Base-by-base conservation (phyloP, 257 asterid species). In the Solanum rostratum region DNA sequence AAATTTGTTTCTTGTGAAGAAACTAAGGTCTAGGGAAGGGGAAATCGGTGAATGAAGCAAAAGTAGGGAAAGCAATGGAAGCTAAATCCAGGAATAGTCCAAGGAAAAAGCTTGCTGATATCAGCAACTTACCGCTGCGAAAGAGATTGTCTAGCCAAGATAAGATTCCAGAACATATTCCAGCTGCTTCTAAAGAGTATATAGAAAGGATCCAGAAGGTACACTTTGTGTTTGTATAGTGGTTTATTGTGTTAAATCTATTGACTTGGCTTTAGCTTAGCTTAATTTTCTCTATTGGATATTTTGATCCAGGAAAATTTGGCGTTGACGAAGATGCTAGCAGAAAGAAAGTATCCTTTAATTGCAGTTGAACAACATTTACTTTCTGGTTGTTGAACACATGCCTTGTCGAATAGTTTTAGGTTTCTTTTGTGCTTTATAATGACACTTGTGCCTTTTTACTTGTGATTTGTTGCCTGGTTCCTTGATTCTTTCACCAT, bases 341-440 rank as follows among this genome's bases (percentile, higher is more conserved):
- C 88, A 10, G 97, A 93, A 80, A 91, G 93, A 90, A 89, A 91
- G 98, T 94, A 95, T 92, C 96, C 94, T 90, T 76, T 76, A 15
- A 13, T 15, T 27, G 62, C 62, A 49, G 62, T 24, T 27, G 82
- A 24, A 76, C 16, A 27, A 9, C 82, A 49, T 30, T 45, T 76
- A 37, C 37, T 8, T 76, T 24, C 37, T 9, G 1, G 2, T 74
- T 66, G 33, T 66, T 16, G 1, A 33, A 66, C 5, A 24, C 45
- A 66, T 33, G 16, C 15, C 15, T 2, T 76, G 82, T 76, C 27
- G 0, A 46, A 49, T 76, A 49, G 81, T 74, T 74, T 85, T 43
- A 12, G 12, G 54, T 59, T 39, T 22, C 19, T 52, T 30, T 71
- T 85, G 50, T 74, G 6, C 12, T 7, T 82, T 29, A 8, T 43